Evolutionary conservation across 805 yeast genomes (phyloP), one percentile per base, ranked within the genome.

Genomic region (Pichia nakasei): DNA sequence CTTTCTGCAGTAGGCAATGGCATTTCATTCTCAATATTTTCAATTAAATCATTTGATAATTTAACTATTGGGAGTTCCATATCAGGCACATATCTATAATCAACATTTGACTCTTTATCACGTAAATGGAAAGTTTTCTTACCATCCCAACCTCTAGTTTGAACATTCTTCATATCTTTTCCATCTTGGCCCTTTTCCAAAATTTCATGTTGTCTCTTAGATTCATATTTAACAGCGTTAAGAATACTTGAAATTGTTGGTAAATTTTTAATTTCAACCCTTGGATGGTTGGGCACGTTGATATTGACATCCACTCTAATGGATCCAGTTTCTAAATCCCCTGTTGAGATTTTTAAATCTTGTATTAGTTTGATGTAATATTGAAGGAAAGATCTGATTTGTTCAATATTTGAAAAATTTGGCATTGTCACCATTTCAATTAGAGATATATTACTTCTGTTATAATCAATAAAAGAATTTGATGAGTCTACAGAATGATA

Each of bases 81-180:
- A 59, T 93, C 98, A 0, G 97, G 96, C 73, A 91, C 82, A 58
- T 88, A 93, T 54, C 97, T 69, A 62, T 93, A 93, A 61, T 93
- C 98, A 12, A 85, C 73, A 0, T 85, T 75, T 34, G 76, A 75
- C 59, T 91, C 97, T 55, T 93, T 93, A 4, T 76, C 69, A 57
- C 98, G 75, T 40, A 83, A 64, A 40, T 74, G 70, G 37, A 72
- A 68, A 0, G 97, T 91, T 35, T 68, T 65, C 3, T 61, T 61
- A 2, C 96, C 97, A 54, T 82, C 81, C 96, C 97, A 93, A 18
- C 96, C 93, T 56, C 97, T 72, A 0, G 98, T 93, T 55, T 89
- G 95, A 21, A 54, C 54, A 11, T 45, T 49, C 2, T 29, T 13
- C 6, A 5, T 29, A 29, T 29, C 2, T 15, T 15, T 35, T 3